These are phyloP conservation scores for Synchytrium microbalum DNA, from an alignment of 371 early-diverging fungal species.

Conservation along the genomic window DNA sequence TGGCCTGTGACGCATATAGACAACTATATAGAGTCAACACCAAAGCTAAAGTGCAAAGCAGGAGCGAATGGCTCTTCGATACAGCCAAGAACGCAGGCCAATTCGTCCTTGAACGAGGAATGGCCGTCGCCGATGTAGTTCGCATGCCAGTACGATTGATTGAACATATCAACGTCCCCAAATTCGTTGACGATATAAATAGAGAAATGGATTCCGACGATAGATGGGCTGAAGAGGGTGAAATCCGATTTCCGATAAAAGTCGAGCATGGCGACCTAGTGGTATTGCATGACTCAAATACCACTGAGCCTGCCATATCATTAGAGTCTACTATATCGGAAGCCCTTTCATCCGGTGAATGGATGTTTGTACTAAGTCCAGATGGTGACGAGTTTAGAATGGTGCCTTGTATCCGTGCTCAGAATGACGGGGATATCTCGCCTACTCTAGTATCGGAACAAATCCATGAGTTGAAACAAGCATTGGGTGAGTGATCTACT, in stretches of 20 bases:
- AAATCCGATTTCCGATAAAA: background rate
- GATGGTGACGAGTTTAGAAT: too few relatives aligned
- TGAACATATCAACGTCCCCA: background rate
- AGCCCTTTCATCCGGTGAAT: too few relatives aligned
- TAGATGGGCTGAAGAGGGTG: background rate
- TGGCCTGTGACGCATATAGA: conserved; percentile 27
- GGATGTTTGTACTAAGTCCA: too few relatives aligned
- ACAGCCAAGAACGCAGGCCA: background rate
- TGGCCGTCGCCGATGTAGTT: background rate
- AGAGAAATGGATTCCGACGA: background rate
- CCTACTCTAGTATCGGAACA: too few relatives aligned
- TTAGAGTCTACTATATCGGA: too few relatives aligned
- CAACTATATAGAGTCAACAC: conserved; percentile 3
- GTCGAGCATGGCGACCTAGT: too few relatives aligned
- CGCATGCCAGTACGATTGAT: background rate
- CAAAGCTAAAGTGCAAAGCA: too few relatives aligned
- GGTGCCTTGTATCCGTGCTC: too few relatives aligned
- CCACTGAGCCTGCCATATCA: too few relatives aligned
- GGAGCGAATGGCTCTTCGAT: background rate
- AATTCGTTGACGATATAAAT: background rate
- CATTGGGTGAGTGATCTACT: too few relatives aligned
- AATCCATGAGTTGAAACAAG: background rate
- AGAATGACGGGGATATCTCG: too few relatives aligned
- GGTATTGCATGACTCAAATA: too few relatives aligned
- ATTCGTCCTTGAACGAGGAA: background rate